Evolutionary conservation across 257 asterid species (phyloP).

Genomic region (Nicotiana obtusifolia): DNA sequence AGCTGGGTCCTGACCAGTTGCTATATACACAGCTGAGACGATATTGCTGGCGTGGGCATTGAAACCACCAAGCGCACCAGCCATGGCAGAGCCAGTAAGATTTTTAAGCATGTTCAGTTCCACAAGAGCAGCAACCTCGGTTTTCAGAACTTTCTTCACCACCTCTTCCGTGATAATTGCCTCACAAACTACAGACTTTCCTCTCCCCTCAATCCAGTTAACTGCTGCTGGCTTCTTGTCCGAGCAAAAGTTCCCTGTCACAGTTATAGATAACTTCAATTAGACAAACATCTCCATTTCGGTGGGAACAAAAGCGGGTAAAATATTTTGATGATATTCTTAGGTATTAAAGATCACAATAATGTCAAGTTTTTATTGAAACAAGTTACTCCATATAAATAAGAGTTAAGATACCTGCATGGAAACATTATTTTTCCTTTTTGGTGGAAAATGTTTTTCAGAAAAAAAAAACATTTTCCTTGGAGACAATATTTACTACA

Average conservation of each 20-base stretch:
- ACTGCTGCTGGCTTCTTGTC: constrained; percentile 56
- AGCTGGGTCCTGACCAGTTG: constrained; percentile 55
- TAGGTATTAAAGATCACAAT: neutral
- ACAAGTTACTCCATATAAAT: neutral
- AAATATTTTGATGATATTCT: neutral
- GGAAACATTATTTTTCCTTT: neutral
- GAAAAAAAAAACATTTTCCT: neutral
- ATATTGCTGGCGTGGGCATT: constrained; percentile 53
- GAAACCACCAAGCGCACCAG: constrained; percentile 54
- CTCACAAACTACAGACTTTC: constrained; percentile 49
- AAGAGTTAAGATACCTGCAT: neutral
- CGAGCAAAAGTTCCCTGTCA: constrained; percentile 38
- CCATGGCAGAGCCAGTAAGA: constrained; percentile 47
- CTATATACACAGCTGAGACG: constrained; percentile 39
- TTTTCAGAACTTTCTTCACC: constrained; percentile 41
- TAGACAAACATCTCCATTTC: neutral
- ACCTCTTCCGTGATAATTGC: constrained; percentile 44
- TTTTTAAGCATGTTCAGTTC: constrained; percentile 54
- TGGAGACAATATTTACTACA: neutral
- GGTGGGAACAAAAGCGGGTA: too few relatives aligned
- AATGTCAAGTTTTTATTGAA: neutral
- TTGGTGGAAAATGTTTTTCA: neutral
- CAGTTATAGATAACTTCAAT: neutral
- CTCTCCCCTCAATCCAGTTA: constrained; percentile 56
- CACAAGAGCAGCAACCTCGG: constrained; percentile 40